Evolutionary conservation across 2,329 filamentous ascomycete species (phyloP).

Genomic region (Penicillium nordicum): DNA sequence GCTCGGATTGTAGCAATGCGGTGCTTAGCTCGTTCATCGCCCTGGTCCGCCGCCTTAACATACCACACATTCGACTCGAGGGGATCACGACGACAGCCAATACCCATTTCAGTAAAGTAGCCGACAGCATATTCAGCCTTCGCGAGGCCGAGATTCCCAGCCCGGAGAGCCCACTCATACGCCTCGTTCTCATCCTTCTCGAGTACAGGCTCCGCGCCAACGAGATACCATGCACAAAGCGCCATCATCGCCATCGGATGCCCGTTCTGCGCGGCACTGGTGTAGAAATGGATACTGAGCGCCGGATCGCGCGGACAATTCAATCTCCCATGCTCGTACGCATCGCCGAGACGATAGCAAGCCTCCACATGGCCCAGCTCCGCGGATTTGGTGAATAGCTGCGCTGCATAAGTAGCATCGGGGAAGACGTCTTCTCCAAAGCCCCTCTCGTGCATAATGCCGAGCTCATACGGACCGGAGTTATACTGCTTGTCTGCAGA

Average conservation of each 20-base stretch:
- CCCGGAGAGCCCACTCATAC: constrained; percentile 89
- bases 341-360: constrained; percentile 85
- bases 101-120: constrained; percentile 98
- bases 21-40: constrained; percentile 84
- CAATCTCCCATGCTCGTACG: constrained; percentile 88
- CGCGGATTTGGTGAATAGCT: constrained; percentile 90
- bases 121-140: constrained; percentile 91
- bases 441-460: constrained; percentile 83
- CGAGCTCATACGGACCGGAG: constrained; percentile 85
- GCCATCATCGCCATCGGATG: constrained; percentile 95
- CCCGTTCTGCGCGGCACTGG: constrained; percentile 78
- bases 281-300: constrained; percentile 96
- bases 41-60: constrained; percentile 87
- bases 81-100: constrained; percentile 90
- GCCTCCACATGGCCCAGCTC: constrained; percentile 87
- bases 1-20: constrained; percentile 81
- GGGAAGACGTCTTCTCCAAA: constrained; percentile 92
- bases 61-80: constrained; percentile 98
- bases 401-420: constrained; percentile 84
- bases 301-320: constrained; percentile 87
- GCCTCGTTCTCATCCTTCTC: constrained; percentile 96
- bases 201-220: constrained; percentile 84
- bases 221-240: constrained; percentile 96
- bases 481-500: constrained; percentile 90
- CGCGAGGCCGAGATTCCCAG: constrained; percentile 66